Evolutionary conservation across 2,329 filamentous ascomycete genomes (phyloP).

Genomic region (Monascus ruber): DNA sequence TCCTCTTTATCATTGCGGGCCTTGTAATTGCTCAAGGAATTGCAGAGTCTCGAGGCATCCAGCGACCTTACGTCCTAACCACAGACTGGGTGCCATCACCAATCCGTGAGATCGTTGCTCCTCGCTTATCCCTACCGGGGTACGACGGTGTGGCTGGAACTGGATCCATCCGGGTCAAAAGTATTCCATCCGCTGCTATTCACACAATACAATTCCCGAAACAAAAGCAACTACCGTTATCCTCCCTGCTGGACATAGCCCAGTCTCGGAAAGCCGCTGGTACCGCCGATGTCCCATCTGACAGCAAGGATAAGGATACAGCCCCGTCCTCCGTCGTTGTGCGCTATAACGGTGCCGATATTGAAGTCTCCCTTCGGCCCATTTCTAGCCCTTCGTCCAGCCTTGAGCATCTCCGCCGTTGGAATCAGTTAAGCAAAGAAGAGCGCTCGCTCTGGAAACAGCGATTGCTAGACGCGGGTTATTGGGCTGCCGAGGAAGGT

Average conservation of each 20-base stretch:
- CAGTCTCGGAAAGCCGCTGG: not conserved
- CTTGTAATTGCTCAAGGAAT: constrained; percentile 51
- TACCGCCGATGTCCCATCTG: not conserved
- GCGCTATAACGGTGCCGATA: not conserved
- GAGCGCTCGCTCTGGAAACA: constrained; percentile 60
- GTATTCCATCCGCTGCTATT: not conserved
- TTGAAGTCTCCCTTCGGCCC: not conserved
- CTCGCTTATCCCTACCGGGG: not conserved
- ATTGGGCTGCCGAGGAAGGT: constrained; percentile 70
- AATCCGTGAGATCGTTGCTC: too few species aligned
- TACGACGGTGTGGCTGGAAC: not conserved
- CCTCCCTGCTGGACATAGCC: not conserved
- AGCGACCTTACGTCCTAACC: constrained; percentile 46
- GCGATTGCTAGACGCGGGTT: constrained; percentile 56
- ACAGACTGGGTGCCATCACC: constrained; percentile 4
- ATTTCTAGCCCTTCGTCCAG: constrained; percentile 1
- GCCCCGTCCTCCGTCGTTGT: not conserved
- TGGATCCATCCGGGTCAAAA: not conserved
- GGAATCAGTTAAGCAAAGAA: constrained; percentile 56
- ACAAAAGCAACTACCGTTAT: not conserved
- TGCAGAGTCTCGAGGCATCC: constrained; percentile 50
- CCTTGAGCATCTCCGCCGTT: constrained; percentile 32
- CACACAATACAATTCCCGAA: constrained; percentile 2
- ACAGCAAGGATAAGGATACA: not conserved
- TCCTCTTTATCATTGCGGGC: constrained; percentile 51